Percentiles rank a stretch among this genome's conserved stretches.
Conservation (phyloP, 495 filamentous ascomycete genomes). For the Aspergillus taichungensis region DNA sequence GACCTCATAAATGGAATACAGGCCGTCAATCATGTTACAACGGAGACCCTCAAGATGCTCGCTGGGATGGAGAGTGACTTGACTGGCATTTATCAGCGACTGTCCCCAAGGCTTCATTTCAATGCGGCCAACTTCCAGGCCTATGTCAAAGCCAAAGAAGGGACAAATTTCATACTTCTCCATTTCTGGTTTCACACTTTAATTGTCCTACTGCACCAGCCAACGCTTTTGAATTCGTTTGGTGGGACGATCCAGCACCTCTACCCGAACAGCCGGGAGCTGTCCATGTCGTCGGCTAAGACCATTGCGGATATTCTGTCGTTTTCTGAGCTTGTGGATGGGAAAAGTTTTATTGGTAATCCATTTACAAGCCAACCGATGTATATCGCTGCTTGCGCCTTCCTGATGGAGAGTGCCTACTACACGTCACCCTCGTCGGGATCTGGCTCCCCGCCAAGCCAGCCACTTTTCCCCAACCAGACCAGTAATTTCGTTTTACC, state of each 20-base stretch:
- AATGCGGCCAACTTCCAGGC: conserved; percentile 69
- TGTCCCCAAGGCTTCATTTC: conserved; percentile 66
- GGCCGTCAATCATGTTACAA: conserved; percentile 61
- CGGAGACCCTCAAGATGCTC: conserved; percentile 59
- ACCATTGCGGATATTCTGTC: conserved; percentile 78
- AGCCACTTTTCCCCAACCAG: conserved; percentile 28
- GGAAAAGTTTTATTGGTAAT: conserved; percentile 72
- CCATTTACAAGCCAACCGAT: conserved; percentile 86
- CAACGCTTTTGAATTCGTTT: conserved; percentile 68
- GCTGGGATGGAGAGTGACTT: conserved; percentile 67
- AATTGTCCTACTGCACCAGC: conserved; percentile 76
- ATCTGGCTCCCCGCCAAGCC: conserved; percentile 20
- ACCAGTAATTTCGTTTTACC: conserved; percentile 37
- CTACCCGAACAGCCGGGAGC: conserved; percentile 65
- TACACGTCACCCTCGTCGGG: conserved; percentile 33
- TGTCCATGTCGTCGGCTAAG: conserved; percentile 82
- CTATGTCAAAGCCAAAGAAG: conserved; percentile 67
- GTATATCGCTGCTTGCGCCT: conserved; percentile 81
- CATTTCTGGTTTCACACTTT: conserved; percentile 89
- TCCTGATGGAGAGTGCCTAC: conserved; percentile 67
- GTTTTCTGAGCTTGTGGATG: conserved; percentile 70
- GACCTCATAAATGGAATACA: conserved; percentile 79
- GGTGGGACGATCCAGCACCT: conserved; percentile 60
- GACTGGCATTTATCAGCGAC: conserved; percentile 66
- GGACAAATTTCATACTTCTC: conserved; percentile 76